These are phyloP conservation scores for Dioszegia hungarica DNA, from an alignment of 768 basidiomycete species.

Conservation along the genomic window DNA sequence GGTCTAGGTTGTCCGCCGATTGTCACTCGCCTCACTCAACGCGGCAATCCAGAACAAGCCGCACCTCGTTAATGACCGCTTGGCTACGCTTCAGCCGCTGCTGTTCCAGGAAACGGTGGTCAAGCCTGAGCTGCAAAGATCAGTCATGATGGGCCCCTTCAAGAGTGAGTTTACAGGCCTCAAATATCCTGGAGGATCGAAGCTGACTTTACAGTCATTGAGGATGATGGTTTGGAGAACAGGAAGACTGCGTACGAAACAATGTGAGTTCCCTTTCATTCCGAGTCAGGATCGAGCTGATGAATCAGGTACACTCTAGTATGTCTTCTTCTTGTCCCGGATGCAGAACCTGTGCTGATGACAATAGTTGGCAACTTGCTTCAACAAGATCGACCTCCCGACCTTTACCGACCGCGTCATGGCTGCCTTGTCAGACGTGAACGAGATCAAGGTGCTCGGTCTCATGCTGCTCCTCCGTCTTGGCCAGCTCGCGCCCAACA, in stretches of 20 bases:
- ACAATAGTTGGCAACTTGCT: constrained; percentile 59
- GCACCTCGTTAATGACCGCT: constrained; percentile 79
- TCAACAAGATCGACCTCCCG: constrained; percentile 78
- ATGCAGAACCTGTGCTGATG: not conserved
- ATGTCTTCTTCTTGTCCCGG: constrained; percentile 36
- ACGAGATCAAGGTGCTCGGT: constrained; percentile 94
- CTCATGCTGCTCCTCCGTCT: constrained; percentile 94
- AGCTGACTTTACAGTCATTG: constrained; percentile 54
- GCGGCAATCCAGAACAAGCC: constrained; percentile 94
- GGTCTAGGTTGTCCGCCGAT: constrained; percentile 73
- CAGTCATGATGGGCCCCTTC: constrained; percentile 45
- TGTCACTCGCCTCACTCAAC: constrained; percentile 85
- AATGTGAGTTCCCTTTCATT: constrained; percentile 54
- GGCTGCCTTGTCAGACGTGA: constrained; percentile 78
- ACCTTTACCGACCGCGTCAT: constrained; percentile 77
- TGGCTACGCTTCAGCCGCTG: constrained; percentile 67
- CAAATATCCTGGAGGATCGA: not conserved
- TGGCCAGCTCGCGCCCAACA: constrained; percentile 75
- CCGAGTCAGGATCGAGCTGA: constrained; percentile 4
- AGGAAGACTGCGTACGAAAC: constrained; percentile 97
- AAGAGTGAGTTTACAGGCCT: constrained; percentile 27
- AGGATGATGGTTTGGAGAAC: constrained; percentile 93
- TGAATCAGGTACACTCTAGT: constrained; percentile 65
- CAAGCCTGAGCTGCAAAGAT: constrained; percentile 54
- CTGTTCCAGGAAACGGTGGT: constrained; percentile 80